Evolutionary conservation across 805 yeast species (phyloP), one percentile per base, ranked within the genome.

Genomic region (Candida cerambycidarum): DNA sequence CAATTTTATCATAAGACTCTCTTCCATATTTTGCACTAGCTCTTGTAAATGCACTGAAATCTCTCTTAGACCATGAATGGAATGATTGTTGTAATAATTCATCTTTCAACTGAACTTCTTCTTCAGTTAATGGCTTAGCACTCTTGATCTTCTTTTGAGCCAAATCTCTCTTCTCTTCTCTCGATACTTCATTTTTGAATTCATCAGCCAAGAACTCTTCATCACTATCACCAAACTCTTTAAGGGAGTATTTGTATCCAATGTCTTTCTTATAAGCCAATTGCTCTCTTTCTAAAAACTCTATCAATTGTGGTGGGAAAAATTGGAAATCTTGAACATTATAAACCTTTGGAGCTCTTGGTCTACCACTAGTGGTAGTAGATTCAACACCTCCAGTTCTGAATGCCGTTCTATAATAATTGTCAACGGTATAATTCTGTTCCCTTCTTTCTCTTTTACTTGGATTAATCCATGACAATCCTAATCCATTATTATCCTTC

Each of bases 271-370:
- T 84, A 53, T 73, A 83, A 3, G 77, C 78, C 13, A 82, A 59
- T 53, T 80, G 85, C 56, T 86, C 95, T 46, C 80, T 75, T 17
- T 78, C 82, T 31, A 85, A 66, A 14, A 84, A 58, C 0, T 62
- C 76, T 11, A 65, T 65, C 28, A 86, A 58, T 31, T 69, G 79
- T 3, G 71, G 67, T 6, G 88, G 77, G 54, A 78, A 84, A 55
- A 86, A 85, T 53, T 86, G 95, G 55, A 80, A 88, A 52, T 86
- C 93, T 48, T 80, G 87, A 25, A 81, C 71, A 38, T 76, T 75
- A 42, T 81, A 72, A 1, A 72, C 55, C 52, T 85, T 86, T 5
- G 93, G 92, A 1, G 85, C 79, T 50, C 73, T 75, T 9, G 81
- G 78, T 29, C 39, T 33, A 29, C 43, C 43, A 5, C n/a, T 37